phyloP scores from a whole-genome alignment of 2,329 filamentous ascomycete genomes.

The Xylaria sp. region DNA sequence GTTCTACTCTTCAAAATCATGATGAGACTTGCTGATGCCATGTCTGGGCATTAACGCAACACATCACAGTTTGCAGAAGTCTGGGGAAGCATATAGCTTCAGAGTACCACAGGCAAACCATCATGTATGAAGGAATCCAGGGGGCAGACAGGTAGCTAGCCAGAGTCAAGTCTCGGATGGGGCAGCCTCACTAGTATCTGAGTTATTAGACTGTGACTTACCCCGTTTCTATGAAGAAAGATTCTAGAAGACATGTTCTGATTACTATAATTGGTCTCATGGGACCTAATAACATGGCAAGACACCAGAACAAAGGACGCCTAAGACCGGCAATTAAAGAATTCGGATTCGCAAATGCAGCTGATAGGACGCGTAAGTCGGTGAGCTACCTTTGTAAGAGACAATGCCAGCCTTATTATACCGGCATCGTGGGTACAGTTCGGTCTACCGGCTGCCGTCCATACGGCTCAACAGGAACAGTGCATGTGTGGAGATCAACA shows the following conservation, averaged over 20 bases:
- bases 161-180: slow-evolving; percentile 7
- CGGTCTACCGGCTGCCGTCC: too few relatives aligned
- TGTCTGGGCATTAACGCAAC: not conserved
- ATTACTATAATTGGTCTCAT: too few relatives aligned
- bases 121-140: slow-evolving; percentile 1
- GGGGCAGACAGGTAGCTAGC: slow-evolving; percentile 7
- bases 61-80: not conserved
- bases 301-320: not conserved
- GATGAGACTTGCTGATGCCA: not conserved
- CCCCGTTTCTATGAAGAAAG: not conserved
- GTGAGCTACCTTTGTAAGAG: too few relatives aligned
- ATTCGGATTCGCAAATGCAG: not conserved
- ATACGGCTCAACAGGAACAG: not conserved
- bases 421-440: not conserved
- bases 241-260: not conserved
- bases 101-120: too few relatives aligned
- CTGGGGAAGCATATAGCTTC: not conserved
- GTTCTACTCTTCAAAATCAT: not conserved
- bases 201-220: not conserved
- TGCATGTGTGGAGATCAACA: not conserved
- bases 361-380: not conserved
- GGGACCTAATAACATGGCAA: not conserved
- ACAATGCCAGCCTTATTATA: too few relatives aligned
- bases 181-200: not conserved
- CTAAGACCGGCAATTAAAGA: not conserved